These are phyloP conservation scores for Termitomyces sp. DNA, from an alignment of 768 basidiomycete species.

Conservation along the genomic window DNA sequence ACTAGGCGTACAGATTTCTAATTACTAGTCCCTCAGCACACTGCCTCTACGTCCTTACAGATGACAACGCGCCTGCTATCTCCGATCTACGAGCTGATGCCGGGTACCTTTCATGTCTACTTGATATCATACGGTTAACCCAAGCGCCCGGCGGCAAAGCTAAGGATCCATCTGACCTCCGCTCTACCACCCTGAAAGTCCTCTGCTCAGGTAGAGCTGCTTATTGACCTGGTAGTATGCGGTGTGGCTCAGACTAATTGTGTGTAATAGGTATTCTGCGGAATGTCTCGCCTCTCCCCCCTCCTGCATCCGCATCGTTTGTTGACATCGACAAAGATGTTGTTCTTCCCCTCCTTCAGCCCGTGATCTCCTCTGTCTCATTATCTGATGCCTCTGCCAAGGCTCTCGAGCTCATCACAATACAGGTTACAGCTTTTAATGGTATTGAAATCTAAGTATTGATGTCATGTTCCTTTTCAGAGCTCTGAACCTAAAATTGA, in stretches of 20 bases:
- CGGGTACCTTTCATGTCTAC: constrained; percentile 56
- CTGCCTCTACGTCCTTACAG: constrained; percentile 87
- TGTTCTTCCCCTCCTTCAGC: constrained; percentile 63
- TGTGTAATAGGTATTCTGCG: constrained; percentile 57
- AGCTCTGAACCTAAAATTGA: constrained; percentile 45
- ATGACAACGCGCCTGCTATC: constrained; percentile 79
- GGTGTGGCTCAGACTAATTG: not conserved
- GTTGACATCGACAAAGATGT: constrained; percentile 70
- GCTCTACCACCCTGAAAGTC: constrained; percentile 49
- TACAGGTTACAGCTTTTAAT: constrained; percentile 33
- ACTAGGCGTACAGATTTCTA: not conserved
- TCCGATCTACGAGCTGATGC: constrained; percentile 57
- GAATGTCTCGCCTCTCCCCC: constrained; percentile 72
- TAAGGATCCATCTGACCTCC: constrained; percentile 41
- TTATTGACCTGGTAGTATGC: not conserved
- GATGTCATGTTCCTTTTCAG: constrained; percentile 21
- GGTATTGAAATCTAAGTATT: not conserved
- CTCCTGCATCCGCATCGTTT: constrained; percentile 53
- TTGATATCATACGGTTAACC: constrained; percentile 49
- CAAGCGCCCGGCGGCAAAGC: constrained; percentile 28
- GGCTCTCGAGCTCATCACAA: constrained; percentile 46
- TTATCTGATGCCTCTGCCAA: constrained; percentile 41
- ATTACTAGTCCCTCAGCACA: constrained; percentile 51
- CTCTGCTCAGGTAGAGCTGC: constrained; percentile 56
- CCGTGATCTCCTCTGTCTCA: constrained; percentile 55